Conservation (phyloP, 2,329 filamentous ascomycete genomes). For the Claviceps africana region DNA sequence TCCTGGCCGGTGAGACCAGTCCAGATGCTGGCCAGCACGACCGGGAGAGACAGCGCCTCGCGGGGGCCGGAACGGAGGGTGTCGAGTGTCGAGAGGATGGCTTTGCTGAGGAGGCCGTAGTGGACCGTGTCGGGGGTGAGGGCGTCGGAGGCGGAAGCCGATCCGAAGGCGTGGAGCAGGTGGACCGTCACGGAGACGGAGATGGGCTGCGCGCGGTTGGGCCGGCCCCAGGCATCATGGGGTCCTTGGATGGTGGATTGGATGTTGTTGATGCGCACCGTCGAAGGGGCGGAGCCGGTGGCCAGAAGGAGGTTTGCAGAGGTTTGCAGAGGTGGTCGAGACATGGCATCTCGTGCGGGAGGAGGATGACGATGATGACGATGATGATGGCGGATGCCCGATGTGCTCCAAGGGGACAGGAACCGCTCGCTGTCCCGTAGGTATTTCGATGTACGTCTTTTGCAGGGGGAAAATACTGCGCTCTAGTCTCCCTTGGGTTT, state of each 20-base stretch:
- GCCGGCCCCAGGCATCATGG: conserved; percentile 54
- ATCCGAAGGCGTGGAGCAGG: conserved; percentile 40
- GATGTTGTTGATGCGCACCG: conserved; percentile 49
- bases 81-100: conserved; percentile 35
- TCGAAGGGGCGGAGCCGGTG: conserved; percentile 21
- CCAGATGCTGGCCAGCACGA: conserved; percentile 20
- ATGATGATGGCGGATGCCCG: background rate
- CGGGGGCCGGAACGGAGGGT: background rate
- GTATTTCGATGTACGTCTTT: too few species aligned
- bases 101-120: conserved; percentile 59
- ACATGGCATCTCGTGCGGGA: background rate
- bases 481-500: too few species aligned
- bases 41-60: conserved; percentile 11
- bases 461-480: too few species aligned
- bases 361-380: background rate
- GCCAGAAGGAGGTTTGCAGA: conserved; percentile 3
- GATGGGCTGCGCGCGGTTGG: conserved; percentile 44
- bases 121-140: conserved; percentile 60
- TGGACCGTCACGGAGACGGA: conserved; percentile 45
- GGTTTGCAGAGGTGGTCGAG: background rate
- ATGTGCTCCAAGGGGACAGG: background rate
- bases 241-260: conserved; percentile 41
- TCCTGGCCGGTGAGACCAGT: conserved; percentile 15
- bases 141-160: conserved; percentile 43
- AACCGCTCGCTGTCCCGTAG: too few species aligned